A percentile compares a stretch with the other conserved stretches of the same genome.
Evolutionary conservation across 345 rosid genomes (phyloP).

Genomic region (Bretschneidera sinensis): DNA sequence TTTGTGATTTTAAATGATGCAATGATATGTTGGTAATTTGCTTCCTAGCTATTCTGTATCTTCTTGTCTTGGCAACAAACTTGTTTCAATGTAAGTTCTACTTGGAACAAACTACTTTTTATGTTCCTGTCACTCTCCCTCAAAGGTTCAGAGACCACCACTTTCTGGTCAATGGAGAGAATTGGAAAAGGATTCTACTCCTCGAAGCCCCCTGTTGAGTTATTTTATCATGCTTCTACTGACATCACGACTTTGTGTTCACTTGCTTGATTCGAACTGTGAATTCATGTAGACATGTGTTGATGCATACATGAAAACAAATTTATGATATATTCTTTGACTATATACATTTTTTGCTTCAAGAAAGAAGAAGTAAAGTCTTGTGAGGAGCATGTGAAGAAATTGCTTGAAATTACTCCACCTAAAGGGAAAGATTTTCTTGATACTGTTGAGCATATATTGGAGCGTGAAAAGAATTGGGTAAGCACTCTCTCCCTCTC

Average conservation of each 20-base stretch:
- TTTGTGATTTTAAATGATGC: no score
- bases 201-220: no score
- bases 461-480: constrained; percentile 98
- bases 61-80: no score
- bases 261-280: neutral
- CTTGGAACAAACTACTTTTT: no score
- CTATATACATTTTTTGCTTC: constrained; percentile 11
- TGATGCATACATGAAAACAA: neutral
- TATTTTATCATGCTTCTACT: no score
- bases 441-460: constrained; percentile 70
- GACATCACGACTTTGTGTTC: neutral
- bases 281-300: neutral
- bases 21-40: no score
- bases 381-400: constrained; percentile 84
- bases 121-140: no score
- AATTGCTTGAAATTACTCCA: constrained; percentile 85
- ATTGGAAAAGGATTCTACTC: no score
- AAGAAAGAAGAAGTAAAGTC: constrained; percentile 92
- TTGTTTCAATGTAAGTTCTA: no score
- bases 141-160: no score
- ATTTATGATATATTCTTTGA: constrained; percentile 11
- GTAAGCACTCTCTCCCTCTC: constrained; percentile 32
- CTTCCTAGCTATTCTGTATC: no score
- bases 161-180: no score
- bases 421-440: constrained; percentile 91